Percentiles rank a stretch among this genome's conserved stretches.
Conservation (phyloP, 441 rosid genomes). For the Bruguiera hainesii region DNA sequence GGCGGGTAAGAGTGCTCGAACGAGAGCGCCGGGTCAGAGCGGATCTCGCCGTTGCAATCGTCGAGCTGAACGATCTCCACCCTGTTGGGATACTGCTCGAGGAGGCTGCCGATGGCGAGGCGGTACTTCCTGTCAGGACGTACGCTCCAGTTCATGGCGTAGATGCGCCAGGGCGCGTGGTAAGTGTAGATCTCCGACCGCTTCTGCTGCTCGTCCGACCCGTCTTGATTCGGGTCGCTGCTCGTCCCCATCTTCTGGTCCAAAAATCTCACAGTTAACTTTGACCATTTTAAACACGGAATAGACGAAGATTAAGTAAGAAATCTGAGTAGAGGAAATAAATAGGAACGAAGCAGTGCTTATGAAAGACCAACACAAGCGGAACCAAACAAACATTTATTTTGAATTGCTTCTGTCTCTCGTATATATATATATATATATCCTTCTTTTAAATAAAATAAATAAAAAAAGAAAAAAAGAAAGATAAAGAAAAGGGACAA, state of each 20-base stretch:
- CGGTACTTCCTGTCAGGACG: conserved; percentile 97
- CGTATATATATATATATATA: too few species aligned
- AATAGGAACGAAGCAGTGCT: too few species aligned
- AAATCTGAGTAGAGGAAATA: too few species aligned
- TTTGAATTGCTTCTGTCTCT: too few species aligned
- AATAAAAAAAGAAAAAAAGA: too few species aligned
- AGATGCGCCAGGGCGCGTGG: conserved; percentile 94
- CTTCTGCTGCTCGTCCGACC: conserved; percentile 87
- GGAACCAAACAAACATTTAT: too few species aligned
- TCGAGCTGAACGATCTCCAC: conserved; percentile 96
- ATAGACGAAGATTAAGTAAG: too few species aligned
- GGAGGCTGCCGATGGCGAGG: conserved; percentile 88
- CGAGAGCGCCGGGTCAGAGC: conserved; percentile 73
- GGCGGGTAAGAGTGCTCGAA: conserved; percentile 93
- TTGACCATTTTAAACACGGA: too few species aligned
- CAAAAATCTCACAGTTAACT: too few species aligned
- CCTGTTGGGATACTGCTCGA: conserved; percentile 70
- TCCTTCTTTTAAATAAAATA: too few species aligned
- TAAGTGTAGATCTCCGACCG: conserved; percentile 94
- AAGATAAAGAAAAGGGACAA: too few species aligned
- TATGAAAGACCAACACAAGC: too few species aligned
- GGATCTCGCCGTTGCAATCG: conserved; percentile 96
- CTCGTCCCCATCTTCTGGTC: conserved; percentile 45
- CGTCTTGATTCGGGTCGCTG: conserved; percentile 72
- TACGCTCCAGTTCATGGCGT: conserved; percentile 99